Conservation (phyloP, 805 yeast species). For the Ogataea henricii region DNA sequence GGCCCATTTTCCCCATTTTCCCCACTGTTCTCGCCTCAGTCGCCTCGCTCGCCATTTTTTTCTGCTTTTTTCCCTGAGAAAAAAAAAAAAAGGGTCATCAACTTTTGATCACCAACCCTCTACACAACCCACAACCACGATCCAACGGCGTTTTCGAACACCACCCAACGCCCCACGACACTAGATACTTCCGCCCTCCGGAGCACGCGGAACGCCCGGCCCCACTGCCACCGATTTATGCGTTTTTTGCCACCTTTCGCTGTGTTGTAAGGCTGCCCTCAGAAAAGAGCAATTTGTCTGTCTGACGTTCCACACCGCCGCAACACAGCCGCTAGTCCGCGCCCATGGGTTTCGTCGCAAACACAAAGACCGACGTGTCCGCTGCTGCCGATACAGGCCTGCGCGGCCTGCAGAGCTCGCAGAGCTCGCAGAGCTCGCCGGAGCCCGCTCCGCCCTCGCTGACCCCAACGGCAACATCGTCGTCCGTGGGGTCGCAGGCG, state of each 20-base stretch:
- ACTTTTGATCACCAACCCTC: not conserved
- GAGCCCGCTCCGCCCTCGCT: constrained; percentile 9
- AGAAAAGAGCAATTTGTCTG: constrained; percentile 1
- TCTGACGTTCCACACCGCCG: not conserved
- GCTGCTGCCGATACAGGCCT: not conserved
- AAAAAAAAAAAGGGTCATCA: not conserved
- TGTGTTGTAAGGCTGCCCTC: constrained; percentile 6
- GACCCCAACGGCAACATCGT: constrained; percentile 7
- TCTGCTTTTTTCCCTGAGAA: not conserved
- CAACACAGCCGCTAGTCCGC: not conserved
- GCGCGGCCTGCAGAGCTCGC: not conserved
- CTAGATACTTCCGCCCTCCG: not conserved
- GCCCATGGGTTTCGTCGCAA: not conserved
- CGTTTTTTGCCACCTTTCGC: not conserved
- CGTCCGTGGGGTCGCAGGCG: constrained; percentile 13
- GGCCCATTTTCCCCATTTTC: no score
- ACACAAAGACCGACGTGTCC: not conserved
- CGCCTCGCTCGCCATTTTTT: not conserved
- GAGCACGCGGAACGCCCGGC: not conserved
- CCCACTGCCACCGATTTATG: not conserved
- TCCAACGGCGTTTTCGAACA: not conserved
- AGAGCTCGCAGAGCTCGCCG: no score
- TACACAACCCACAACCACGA: not conserved
- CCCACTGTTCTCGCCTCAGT: no score
- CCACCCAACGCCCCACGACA: no score